Conservation (phyloP, 1,284 basidiomycete genomes). For the Ceratobasidium sp. region DNA sequence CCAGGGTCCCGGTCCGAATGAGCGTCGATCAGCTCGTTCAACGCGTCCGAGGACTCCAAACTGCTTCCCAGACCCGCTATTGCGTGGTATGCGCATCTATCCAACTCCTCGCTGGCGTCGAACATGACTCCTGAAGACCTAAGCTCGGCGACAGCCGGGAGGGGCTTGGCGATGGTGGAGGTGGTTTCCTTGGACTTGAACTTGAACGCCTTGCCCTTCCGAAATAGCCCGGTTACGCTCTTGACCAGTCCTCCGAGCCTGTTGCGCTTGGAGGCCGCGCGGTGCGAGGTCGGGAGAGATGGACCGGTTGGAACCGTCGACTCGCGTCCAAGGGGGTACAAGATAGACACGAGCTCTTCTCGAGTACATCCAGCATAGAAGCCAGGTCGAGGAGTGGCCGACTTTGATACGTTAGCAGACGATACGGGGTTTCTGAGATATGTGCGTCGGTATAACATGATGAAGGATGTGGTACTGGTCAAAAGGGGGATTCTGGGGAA, state of each 20-base stretch:
- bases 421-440: too few species aligned
- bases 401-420: too few species aligned
- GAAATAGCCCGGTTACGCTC: neutral
- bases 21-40: conserved; percentile 1
- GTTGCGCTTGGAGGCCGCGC: neutral
- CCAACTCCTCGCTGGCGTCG: conserved; percentile 2
- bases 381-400: neutral
- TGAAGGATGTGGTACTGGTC: too few species aligned
- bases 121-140: neutral
- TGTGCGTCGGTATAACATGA: too few species aligned
- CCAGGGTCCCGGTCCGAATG: neutral
- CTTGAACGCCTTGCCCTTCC: neutral
- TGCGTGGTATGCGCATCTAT: neutral
- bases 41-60: neutral
- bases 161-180: neutral
- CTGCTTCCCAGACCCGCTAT: neutral
- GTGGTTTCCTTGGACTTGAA: neutral
- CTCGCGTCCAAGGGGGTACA: neutral
- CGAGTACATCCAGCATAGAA: neutral
- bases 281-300: neutral
- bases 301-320: neutral
- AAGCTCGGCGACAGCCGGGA: neutral
- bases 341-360: neutral
- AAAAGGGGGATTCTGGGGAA: too few species aligned
- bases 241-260: neutral